Conservation (phyloP, 495 filamentous ascomycete species). For the Aspergillus biplanus region DNA sequence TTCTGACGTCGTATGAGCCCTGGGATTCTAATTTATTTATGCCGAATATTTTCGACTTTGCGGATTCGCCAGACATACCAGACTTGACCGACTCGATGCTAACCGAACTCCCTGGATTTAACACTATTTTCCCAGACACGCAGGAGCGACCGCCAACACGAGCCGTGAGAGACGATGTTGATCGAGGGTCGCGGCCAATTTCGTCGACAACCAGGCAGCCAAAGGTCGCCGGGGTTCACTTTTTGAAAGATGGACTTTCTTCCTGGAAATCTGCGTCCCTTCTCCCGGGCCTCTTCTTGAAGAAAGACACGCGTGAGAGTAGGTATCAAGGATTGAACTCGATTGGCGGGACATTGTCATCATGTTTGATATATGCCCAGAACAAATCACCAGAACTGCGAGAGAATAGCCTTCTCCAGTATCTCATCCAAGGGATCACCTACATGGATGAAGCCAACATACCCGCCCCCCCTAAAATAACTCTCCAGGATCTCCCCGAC, state of each 20-base stretch:
- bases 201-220: neutral
- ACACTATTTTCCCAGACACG: neutral
- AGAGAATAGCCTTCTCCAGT: neutral
- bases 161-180: neutral
- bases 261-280: neutral
- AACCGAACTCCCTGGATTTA: neutral
- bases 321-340: neutral
- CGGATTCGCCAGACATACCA: neutral
- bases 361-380: neutral
- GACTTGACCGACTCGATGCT: neutral
- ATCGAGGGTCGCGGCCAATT: neutral
- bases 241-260: neutral
- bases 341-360: neutral
- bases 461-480: neutral
- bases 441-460: neutral
- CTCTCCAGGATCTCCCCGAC: neutral
- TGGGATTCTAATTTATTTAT: neutral
- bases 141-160: neutral
- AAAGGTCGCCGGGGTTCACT: neutral
- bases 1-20: neutral
- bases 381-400: neutral
- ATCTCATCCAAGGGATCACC: neutral
- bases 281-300: neutral
- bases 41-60: neutral
- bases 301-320: neutral